Evolutionary conservation across 2,329 filamentous ascomycete genomes (phyloP).

Genomic region (Neoarthrinium moseri): DNA sequence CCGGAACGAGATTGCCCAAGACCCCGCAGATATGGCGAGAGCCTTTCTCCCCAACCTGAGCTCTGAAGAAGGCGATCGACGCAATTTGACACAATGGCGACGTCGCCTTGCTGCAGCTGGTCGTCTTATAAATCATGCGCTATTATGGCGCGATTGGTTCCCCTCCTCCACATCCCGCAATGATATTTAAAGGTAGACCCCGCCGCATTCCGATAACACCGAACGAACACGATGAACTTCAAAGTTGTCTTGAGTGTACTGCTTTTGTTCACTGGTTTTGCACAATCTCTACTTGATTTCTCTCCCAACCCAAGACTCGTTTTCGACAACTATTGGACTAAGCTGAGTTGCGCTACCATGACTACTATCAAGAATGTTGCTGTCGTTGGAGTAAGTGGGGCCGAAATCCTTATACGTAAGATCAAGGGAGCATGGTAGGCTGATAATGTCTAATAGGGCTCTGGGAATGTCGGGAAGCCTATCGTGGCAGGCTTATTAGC

Average conservation of each 20-base stretch:
- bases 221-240: background rate
- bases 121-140: slow-evolving; percentile 4
- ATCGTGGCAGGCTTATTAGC: slow-evolving; percentile 25
- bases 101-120: too few species aligned
- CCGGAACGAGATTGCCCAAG: too few species aligned
- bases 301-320: background rate
- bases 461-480: slow-evolving; percentile 28
- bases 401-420: background rate
- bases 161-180: slow-evolving; percentile 6
- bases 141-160: slow-evolving; percentile 5
- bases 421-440: background rate
- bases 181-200: background rate
- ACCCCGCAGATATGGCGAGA: too few species aligned
- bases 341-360: slow-evolving; percentile 2
- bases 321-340: background rate
- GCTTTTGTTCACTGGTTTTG: background rate
- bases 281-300: background rate
- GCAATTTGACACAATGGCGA: too few species aligned
- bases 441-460: slow-evolving; percentile 19
- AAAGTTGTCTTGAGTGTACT: background rate
- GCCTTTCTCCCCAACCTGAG: too few species aligned
- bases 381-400: slow-evolving; percentile 12
- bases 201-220: background rate
- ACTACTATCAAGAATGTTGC: slow-evolving; percentile 12
- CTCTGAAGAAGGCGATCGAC: too few species aligned